Percentiles rank a stretch among this genome's conserved stretches.
Conservation (phyloP, 1,139 yeast species). For the Casaregolazyma suthepensis region DNA sequence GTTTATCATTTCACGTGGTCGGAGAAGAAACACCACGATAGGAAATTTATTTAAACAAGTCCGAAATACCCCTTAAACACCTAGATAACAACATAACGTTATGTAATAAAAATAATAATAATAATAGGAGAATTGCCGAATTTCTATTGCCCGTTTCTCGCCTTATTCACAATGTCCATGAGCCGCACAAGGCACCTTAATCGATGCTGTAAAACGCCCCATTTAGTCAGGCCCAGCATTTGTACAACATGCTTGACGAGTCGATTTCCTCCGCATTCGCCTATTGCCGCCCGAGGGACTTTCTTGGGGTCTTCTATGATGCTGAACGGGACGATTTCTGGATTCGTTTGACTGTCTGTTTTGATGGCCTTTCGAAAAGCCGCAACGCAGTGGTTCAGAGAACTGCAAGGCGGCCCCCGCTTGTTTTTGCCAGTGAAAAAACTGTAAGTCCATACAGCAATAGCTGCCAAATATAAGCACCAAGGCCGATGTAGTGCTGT, state of each 20-base stretch:
- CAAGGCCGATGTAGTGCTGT: constrained; percentile 26
- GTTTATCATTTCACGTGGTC: neutral
- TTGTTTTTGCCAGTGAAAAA: constrained; percentile 8
- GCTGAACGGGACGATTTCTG: constrained; percentile 3
- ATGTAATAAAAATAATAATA: neutral
- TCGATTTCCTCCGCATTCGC: constrained; percentile 20
- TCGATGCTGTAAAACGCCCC: constrained; percentile 17
- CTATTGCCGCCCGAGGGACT: constrained; percentile 3
- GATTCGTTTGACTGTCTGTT: constrained; percentile 5
- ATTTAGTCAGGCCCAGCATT: constrained; percentile 18
- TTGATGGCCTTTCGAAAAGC: constrained; percentile 8
- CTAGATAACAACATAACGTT: neutral
- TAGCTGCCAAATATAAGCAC: constrained; percentile 23
- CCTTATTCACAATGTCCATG: neutral
- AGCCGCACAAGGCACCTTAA: neutral
- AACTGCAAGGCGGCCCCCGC: constrained; percentile 14
- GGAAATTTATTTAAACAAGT: neutral
- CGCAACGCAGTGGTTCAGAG: constrained; percentile 16
- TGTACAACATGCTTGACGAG: constrained; percentile 17
- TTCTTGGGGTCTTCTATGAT: constrained; percentile 5
- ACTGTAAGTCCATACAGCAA: constrained; percentile 23
- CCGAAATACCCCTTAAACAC: neutral
- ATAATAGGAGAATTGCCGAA: neutral
- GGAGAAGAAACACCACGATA: neutral
- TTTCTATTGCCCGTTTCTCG: neutral